Evolutionary conservation across 345 rosid species (phyloP), one percentile per base, ranked within the genome.

Genomic region (Excoecaria cochinchinensis): DNA sequence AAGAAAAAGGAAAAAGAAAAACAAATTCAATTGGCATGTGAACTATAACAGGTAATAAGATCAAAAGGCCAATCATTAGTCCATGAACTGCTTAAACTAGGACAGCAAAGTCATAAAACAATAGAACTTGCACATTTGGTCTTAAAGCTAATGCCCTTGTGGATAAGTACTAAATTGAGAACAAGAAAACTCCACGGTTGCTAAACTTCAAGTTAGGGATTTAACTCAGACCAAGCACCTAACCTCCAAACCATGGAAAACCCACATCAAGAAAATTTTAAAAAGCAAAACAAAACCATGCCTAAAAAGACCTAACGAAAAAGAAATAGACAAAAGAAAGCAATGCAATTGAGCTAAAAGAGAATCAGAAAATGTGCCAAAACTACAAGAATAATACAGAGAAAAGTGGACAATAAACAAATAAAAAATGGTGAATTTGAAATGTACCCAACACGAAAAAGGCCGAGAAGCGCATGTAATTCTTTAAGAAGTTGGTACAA

Each of bases 391-490:
- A 12, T 17, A 57, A 39, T 15, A 60, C 52, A 50, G 17, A 21
- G 19, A 10, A 5, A 44, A 66, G 61, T 16, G n/a, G 22, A 38
- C 47, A 50, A 53, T 12, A 14, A 66, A 36, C 6, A 59, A 39
- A 55, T 39, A 39, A 71, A 11, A 55, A 57, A 21, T 4, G 42
- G 3, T 5, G 46, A 8, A 15, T 12, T 52, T 31, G 21, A 14
- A 46, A 66, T 25, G 25, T 73, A 91, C 97, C 96, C 0, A 95
- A 74, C 36, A 91, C 93, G 78, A 90, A 86, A 78, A 95, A 95
- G 58, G 94, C 88, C 36, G 99, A 95, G 90, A 95, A 95, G 69
- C 95, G 92, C 94, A 90, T 87, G 85, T 95, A 95, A 70, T 93
- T 87, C 90, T 95, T 95, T 85, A 95, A 85, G 87, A 91, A 95